These are phyloP conservation scores for Trypethelium eluteriae DNA, from an alignment of 495 filamentous ascomycete species.

Conservation along the genomic window DNA sequence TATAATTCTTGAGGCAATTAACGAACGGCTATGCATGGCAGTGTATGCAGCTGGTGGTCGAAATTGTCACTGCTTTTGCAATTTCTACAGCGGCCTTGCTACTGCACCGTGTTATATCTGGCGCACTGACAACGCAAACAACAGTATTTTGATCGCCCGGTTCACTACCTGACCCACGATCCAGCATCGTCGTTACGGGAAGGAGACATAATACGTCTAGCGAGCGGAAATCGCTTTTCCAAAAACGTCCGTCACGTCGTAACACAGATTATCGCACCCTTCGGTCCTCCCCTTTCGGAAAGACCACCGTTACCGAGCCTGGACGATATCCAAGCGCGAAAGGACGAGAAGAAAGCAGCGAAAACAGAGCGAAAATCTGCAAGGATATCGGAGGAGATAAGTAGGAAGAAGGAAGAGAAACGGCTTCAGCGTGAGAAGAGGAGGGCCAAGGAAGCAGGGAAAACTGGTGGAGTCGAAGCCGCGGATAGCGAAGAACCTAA, in stretches of 20 bases:
- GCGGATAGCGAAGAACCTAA: neutral
- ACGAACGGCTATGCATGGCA: too few species aligned
- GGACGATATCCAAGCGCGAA: constrained; percentile 51
- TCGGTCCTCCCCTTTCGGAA: constrained; percentile 52
- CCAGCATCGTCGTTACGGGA: constrained; percentile 62
- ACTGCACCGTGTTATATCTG: neutral
- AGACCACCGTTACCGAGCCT: constrained; percentile 56
- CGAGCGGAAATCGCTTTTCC: constrained; percentile 54
- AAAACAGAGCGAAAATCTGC: constrained; percentile 30
- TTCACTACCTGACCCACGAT: constrained; percentile 59
- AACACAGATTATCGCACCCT: constrained; percentile 67
- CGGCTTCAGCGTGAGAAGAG: neutral
- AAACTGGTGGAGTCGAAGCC: neutral
- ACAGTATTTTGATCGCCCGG: constrained; percentile 37
- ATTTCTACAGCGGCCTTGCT: too few species aligned
- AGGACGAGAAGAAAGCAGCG: constrained; percentile 36
- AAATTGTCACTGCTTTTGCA: too few species aligned
- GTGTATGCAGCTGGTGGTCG: too few species aligned
- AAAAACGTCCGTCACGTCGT: constrained; percentile 68
- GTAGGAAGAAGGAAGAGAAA: neutral
- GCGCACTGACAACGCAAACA: neutral
- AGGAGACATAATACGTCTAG: constrained; percentile 76
- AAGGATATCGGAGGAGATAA: constrained; percentile 12
- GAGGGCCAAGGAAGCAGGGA: constrained; percentile 6
- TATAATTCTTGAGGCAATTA: too few species aligned